Evolutionary conservation across 2,329 filamentous ascomycete species (phyloP).

Genomic region (Cordyceps pruinosa): DNA sequence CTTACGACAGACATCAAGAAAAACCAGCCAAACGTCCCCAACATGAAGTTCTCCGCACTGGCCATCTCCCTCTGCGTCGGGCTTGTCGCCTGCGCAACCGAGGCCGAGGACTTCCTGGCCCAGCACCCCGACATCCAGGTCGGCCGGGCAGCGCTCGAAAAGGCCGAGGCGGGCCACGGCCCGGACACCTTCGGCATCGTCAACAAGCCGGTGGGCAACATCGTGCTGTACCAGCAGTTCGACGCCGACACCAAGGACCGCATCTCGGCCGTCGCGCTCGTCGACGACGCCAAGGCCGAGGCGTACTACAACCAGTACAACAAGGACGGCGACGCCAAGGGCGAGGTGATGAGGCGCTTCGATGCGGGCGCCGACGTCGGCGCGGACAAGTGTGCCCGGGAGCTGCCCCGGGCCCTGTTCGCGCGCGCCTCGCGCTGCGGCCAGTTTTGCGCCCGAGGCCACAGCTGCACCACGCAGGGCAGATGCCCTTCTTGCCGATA

Average conservation of each 20-base stretch:
- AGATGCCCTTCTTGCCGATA: constrained; percentile 10
- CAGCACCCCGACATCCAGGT: not conserved
- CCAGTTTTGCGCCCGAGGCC: constrained; percentile 12
- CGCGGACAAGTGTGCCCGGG: not conserved
- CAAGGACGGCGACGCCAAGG: not conserved
- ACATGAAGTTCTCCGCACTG: not conserved
- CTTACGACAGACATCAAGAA: too few species aligned
- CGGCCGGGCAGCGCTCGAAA: not conserved
- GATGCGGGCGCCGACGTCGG: not conserved
- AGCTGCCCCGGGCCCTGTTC: not conserved
- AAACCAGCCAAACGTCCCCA: too few species aligned
- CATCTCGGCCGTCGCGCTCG: not conserved
- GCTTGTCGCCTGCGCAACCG: not conserved
- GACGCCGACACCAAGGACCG: not conserved
- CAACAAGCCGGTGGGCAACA: not conserved
- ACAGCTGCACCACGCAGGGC: constrained; percentile 6
- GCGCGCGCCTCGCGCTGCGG: constrained; percentile 12
- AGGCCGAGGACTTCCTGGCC: not conserved
- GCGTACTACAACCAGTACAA: not conserved
- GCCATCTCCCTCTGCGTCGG: not conserved
- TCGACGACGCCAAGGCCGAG: not conserved
- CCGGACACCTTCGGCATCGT: not conserved
- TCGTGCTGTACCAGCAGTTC: not conserved
- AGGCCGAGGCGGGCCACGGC: not conserved
- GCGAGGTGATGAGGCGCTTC: not conserved